Base-by-base conservation (phyloP, 495 filamentous ascomycete genomes). In the Daldinia grandis region DNA sequence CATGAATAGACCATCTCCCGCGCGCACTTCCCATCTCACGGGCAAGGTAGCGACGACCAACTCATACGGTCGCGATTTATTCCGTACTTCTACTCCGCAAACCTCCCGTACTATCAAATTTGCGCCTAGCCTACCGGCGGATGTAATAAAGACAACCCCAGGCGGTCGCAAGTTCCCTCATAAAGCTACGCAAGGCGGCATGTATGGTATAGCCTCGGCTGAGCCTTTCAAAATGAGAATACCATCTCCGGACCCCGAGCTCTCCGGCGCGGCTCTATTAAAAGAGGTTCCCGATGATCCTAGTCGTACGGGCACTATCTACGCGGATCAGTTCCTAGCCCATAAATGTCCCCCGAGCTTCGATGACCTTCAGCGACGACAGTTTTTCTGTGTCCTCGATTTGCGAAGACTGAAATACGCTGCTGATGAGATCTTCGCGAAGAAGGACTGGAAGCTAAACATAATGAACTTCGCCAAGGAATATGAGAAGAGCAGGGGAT, bases 301-400 rank as follows among this genome's bases (percentile, higher is more conserved):
- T 17, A 76, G 65, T 44, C 73, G 80, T 17, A 61, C 71, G 12
- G 80, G 81, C 6, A 83, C 83, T 24, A 74, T 85, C 31, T 85
- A 85, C 57, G 82, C 83, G 7, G 82, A 84, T 66, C 79, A 85
- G 71, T 85, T 80, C 62, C 73, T 85, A 10, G 79, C 79, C 2
- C 78, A 83, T 53, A 81, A 81, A 64, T 85, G 83, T 70, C 83
- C 83, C 3, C 69, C 78, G 12, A 76, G 82, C 35, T 77, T 85
- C 38, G 81, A 83, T 61, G 82, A 85, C 42, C 75, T 80, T 17
- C 81, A 84, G 72, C 76, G 81, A 27, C 79, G 80, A 57, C 83
- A 84, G 80, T 85, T 84, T 66, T 85, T 84, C 68, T 85, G 83
- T 62, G 81, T 85, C 56, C 82, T 85, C 37, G 83, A 85, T 71